phyloP scores from a whole-genome alignment of 331 rosid genomes.

The Malus hybrid region DNA sequence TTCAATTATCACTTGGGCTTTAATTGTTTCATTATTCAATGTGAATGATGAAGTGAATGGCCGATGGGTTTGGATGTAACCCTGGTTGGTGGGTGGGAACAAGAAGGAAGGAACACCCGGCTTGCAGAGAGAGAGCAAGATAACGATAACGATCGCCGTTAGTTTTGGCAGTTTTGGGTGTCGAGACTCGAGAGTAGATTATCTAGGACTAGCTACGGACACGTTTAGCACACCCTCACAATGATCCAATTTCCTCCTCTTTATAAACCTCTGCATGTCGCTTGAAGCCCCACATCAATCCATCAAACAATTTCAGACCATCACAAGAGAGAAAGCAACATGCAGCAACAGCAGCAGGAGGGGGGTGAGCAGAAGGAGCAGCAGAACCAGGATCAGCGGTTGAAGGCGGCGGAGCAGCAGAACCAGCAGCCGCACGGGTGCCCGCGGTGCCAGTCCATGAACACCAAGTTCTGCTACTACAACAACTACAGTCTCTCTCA shows the following conservation, averaged over 20 bases:
- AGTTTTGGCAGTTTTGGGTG: constrained; percentile 17
- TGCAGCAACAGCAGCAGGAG: constrained; percentile 7
- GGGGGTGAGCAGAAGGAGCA: neutral
- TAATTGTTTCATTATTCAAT: neutral
- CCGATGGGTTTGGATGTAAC: neutral
- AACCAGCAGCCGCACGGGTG: constrained; percentile 33
- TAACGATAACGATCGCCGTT: constrained; percentile 20
- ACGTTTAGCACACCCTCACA: constrained; percentile 24
- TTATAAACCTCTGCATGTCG: constrained; percentile 8
- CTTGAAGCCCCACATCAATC: neutral
- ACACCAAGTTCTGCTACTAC: constrained; percentile 76
- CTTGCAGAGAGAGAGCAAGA: too few relatives aligned
- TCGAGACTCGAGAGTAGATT: neutral
- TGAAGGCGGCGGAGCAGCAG: neutral
- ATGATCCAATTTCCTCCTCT: constrained; percentile 7
- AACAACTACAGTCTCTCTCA: constrained; percentile 71
- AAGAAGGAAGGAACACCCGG: neutral
- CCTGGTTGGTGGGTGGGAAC: constrained; percentile 17
- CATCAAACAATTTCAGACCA: neutral
- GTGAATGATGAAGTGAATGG: neutral
- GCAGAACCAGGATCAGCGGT: neutral
- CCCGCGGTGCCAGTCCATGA: constrained; percentile 59
- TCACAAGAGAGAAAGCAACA: neutral
- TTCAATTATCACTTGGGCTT: neutral
- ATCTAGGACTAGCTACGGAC: constrained; percentile 6